Evolutionary conservation across 192 early-diverging fungal species (phyloP), one percentile per base, ranked within the genome.

Genomic region (Coemansia javaensis): DNA sequence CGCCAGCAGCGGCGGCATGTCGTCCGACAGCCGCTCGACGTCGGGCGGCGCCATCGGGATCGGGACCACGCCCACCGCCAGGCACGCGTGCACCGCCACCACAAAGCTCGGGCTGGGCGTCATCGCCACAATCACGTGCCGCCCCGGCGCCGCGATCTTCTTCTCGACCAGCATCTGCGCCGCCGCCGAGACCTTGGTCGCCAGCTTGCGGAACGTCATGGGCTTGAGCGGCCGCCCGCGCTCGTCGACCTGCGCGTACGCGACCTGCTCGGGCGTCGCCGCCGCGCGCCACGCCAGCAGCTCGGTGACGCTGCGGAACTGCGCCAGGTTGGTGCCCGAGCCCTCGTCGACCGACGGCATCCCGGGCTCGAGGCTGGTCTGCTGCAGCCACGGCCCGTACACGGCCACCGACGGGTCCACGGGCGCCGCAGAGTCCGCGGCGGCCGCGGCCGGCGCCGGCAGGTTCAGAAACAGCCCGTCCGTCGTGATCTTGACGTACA

Each of bases 11-110:
- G 69, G 59, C 3, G 77, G 69, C n/a, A 87, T 72, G 47, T 90
- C 87, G 36, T 93, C 89, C 16, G 77, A 58, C 20, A 84, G 55
- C 13, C 85, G 78, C 18, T 50, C 44, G 1, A 55, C 51, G 47
- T 93, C 90, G n/a, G 80, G 78, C 36, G 81, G 75, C n/a, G 81
- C 57, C 5, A 90, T 48, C 2, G 88, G 82, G 20, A 93, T 84
- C 9, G 83, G 74, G 2, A 87, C 59, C 0, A 85, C 73, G 23
- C 90, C 90, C 2, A 89, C 71, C n/a, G 84, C 77, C 52, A 91
- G 69, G 60, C 90, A 93, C 18, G 90, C 88, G 62, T 87, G 85
- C 8, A 93, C 47, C 1, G 82, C 77, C 9, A 76, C 59, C 3
- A 87, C 65, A 60, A 83, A 83, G 44, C 90, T 89, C 14, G 85